A percentile compares a stretch with the other conserved stretches of the same genome.
Conservation (phyloP, 106 monocot genomes). For the Allium sativum region DNA sequence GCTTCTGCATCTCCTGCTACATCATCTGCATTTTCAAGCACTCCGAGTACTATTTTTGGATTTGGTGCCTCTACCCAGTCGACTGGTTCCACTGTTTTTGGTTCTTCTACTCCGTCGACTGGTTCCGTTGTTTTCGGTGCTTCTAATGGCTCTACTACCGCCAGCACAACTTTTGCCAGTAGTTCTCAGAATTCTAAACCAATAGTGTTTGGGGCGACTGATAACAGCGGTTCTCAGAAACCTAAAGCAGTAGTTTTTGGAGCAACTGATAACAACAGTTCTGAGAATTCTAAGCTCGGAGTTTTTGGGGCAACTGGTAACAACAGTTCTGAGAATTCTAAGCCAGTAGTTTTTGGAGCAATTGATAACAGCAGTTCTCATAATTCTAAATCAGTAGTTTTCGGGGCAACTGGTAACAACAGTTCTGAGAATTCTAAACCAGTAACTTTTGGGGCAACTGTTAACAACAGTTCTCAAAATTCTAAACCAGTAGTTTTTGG, state of each 20-base stretch:
- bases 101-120: neutral
- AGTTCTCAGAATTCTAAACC: neutral
- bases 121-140: neutral
- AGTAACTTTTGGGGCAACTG: no score
- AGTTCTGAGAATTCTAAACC: no score
- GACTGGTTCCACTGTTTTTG: neutral
- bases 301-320: neutral
- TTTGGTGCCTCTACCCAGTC: conserved; percentile 17
- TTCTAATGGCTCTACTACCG: conserved; percentile 3
- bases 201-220: neutral
- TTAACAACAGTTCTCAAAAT: no score
- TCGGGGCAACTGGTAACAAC: no score
- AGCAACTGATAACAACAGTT: neutral
- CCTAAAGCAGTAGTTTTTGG: neutral
- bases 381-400: no score
- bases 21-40: conserved; percentile 18
- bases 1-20: conserved; percentile 2
- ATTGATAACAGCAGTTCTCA: neutral
- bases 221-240: neutral
- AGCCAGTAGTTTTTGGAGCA: no score
- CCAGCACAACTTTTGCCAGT: neutral
- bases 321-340: no score
- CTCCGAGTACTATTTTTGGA: conserved; percentile 20
- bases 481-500: no score
- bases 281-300: neutral